Evolutionary conservation across 1,139 yeast genomes (phyloP).

Genomic region (Lodderomyces metapsilosis): DNA sequence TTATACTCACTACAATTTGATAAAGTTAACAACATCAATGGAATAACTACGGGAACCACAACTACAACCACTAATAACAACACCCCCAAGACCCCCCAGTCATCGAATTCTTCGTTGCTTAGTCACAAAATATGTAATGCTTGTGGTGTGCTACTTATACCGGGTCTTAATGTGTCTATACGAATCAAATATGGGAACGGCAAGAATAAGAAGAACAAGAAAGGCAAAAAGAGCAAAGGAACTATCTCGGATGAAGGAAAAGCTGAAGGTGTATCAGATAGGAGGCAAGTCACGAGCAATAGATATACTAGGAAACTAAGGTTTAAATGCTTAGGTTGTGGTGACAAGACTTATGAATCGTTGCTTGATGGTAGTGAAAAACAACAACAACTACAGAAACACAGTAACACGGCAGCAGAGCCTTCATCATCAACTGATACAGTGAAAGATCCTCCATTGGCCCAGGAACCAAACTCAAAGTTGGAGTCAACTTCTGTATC

Average conservation of each 20-base stretch:
- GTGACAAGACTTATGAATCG: slow-evolving; percentile 2
- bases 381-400: not conserved
- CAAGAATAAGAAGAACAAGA: slow-evolving; percentile 6
- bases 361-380: slow-evolving; percentile 4
- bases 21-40: slow-evolving; percentile 21
- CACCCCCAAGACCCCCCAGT: not conserved
- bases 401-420: not conserved
- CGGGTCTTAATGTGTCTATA: slow-evolving; percentile 41
- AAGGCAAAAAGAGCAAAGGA: slow-evolving; percentile 2
- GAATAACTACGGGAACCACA: slow-evolving; percentile 16
- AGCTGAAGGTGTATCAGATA: too few species aligned
- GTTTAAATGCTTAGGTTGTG: slow-evolving; percentile 3
- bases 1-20: slow-evolving; percentile 26
- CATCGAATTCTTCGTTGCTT: slow-evolving; percentile 24
- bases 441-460: not conserved
- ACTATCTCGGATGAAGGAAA: slow-evolving; percentile 4
- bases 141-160: slow-evolving; percentile 46
- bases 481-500: not conserved
- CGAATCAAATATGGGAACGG: slow-evolving; percentile 14
- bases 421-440: not conserved
- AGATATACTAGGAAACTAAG: not conserved
- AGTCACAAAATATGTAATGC: slow-evolving; percentile 39
- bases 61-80: not conserved
- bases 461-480: not conserved
- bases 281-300: too few species aligned